Evolutionary conservation across 1,284 basidiomycete genomes (phyloP).

Genomic region (Ustanciosporium gigantosporum): DNA sequence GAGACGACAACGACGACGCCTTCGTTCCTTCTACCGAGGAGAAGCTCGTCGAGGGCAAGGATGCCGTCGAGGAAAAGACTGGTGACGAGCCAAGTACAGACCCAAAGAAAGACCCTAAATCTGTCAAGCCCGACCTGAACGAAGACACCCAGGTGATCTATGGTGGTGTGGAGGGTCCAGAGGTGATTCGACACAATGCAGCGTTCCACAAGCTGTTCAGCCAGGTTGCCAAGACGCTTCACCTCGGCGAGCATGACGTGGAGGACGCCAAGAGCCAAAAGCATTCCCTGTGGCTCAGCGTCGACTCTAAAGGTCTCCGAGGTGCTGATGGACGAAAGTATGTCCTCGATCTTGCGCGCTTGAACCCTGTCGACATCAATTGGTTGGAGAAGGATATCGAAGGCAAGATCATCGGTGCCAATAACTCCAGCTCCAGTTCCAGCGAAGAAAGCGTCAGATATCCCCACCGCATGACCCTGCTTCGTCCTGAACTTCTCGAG

Average conservation of each 20-base stretch:
- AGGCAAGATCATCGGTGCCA: constrained; percentile 52
- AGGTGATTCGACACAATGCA: constrained; percentile 61
- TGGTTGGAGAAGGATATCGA: constrained; percentile 66
- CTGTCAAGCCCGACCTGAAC: constrained; percentile 62
- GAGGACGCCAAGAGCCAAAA: constrained; percentile 63
- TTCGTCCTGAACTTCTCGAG: constrained; percentile 68
- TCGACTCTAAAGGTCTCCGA: constrained; percentile 67
- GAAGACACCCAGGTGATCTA: constrained; percentile 63
- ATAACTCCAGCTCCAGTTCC: constrained; percentile 22
- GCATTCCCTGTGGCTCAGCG: constrained; percentile 65
- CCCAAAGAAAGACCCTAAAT: constrained; percentile 73
- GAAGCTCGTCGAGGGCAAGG: constrained; percentile 17
- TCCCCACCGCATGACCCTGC: constrained; percentile 66
- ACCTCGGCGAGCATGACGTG: constrained; percentile 66
- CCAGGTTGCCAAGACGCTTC: constrained; percentile 64
- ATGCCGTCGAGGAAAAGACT: too few relatives aligned
- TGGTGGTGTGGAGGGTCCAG: constrained; percentile 66
- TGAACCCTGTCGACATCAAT: constrained; percentile 66
- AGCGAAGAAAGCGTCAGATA: constrained; percentile 52
- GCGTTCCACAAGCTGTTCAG: constrained; percentile 66
- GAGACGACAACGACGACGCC: constrained; percentile 34
- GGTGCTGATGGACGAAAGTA: constrained; percentile 67
- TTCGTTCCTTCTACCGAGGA: constrained; percentile 13
- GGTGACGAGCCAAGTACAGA: constrained; percentile 22
- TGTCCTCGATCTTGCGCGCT: constrained; percentile 66